Conservation (phyloP, 148 eudicot species). For the Fagopyrum homotropicum region DNA sequence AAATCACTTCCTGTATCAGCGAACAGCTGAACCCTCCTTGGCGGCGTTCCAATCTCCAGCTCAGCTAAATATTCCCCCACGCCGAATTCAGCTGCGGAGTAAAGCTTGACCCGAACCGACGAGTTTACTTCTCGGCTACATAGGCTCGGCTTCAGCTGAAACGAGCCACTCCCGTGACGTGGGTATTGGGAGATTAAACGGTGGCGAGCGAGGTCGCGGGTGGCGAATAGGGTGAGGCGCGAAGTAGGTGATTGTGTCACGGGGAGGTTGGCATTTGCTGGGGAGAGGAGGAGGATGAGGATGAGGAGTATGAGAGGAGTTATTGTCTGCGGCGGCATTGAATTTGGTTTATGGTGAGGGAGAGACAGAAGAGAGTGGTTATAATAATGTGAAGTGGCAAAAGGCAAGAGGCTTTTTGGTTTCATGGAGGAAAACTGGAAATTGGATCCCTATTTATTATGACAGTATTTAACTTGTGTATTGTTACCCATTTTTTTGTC, state of each 20-base stretch:
- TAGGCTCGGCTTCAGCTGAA: neutral
- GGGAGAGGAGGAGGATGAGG: neutral
- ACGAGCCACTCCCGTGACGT: neutral
- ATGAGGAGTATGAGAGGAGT: neutral
- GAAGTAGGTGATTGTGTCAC: neutral
- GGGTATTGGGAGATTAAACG: neutral
- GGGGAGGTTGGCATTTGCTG: neutral
- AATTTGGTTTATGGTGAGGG: neutral
- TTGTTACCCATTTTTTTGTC: neutral
- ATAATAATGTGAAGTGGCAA: neutral
- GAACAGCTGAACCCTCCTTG: slow-evolving; percentile 46
- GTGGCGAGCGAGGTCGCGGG: slow-evolving; percentile 12
- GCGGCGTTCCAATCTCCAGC: slow-evolving; percentile 56
- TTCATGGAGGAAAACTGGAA: neutral
- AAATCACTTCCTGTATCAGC: slow-evolving; percentile 77
- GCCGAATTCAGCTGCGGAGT: slow-evolving; percentile 55
- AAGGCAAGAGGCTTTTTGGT: slow-evolving; percentile 2
- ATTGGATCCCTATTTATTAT: neutral
- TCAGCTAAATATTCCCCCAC: slow-evolving; percentile 60
- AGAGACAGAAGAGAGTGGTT: neutral
- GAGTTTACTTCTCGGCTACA: neutral
- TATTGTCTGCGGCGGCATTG: slow-evolving; percentile 5
- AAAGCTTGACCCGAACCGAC: slow-evolving; percentile 25
- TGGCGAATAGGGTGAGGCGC: neutral
- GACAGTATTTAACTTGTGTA: neutral